Evolutionary conservation across 495 filamentous ascomycete species (phyloP).

Genomic region (Tuber magnatum): DNA sequence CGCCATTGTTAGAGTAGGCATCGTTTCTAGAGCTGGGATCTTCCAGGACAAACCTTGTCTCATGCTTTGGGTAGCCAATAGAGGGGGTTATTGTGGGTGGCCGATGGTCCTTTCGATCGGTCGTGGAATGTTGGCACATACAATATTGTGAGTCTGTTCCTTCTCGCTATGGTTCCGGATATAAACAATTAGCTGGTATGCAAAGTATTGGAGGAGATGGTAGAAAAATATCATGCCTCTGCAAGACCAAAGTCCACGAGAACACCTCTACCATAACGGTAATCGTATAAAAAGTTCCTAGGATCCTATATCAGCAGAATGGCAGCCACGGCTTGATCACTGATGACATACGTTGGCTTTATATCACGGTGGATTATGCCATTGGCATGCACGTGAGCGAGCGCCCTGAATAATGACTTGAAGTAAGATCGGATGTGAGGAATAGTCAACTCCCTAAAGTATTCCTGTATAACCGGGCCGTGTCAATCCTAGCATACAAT

Average conservation of each 20-base stretch:
- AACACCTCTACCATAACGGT: conserved; percentile 69
- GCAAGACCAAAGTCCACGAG: conserved; percentile 95
- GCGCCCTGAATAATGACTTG: conserved; percentile 74
- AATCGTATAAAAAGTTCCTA: conserved; percentile 91
- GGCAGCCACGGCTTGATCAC: not conserved
- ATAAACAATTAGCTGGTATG: conserved; percentile 23
- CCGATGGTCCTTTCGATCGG: conserved; percentile 42
- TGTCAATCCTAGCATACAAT: not conserved
- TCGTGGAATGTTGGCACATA: conserved; percentile 53
- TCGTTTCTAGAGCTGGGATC: not conserved
- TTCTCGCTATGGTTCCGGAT: conserved; percentile 45
- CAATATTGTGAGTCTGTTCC: conserved; percentile 67
- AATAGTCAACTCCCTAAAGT: conserved; percentile 80
- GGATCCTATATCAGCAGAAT: not conserved
- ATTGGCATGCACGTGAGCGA: conserved; percentile 71
- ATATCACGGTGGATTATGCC: conserved; percentile 92
- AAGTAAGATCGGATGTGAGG: conserved; percentile 84
- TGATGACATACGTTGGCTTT: conserved; percentile 71
- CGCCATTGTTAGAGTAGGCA: not conserved
- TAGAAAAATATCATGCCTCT: conserved; percentile 47
- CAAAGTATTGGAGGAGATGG: not conserved
- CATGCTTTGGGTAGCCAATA: conserved; percentile 72
- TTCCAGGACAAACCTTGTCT: conserved; percentile 41
- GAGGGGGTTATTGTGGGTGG: conserved; percentile 48
- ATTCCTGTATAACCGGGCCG: conserved; percentile 47